Evolutionary conservation across 2,329 filamentous ascomycete genomes (phyloP), one percentile per base, ranked within the genome.

Genomic region (Polytolypa hystricis): DNA sequence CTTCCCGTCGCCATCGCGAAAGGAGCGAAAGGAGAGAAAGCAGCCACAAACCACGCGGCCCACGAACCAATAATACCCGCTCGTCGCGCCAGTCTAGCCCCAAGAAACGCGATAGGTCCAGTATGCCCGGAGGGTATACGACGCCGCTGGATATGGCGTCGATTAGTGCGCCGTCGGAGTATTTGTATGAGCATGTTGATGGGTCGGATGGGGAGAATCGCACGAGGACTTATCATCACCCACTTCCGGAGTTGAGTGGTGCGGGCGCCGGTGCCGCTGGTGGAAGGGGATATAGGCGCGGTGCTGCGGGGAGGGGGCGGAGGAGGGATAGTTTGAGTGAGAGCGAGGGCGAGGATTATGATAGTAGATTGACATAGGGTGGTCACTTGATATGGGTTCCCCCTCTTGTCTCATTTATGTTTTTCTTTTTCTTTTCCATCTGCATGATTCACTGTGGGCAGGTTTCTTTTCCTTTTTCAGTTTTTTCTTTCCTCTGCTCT

Each of bases 221-320:
- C 7, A 72, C 69, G 9, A 73, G 70, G 53, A 63, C 61, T 32
- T 77, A 77, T 47, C 66, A 69, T 17, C 71, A 73, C 54, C 65
- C 71, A 6, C 70, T 77, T 33, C 71, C 73, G 0, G 70, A 68
- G 0, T 45, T 75, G 47, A 70, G 62, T 40, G 59, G 60, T 44
- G 61, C 59, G 7, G 63, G 63, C 37, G 53, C 60, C 8, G 57
- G 59, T 18, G 56, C 58, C 23, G 51, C 50, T 9, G 49, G 51
- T 12, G 49, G 51, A n/a, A 58, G 56, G 11, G n/a, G n/a, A n/a
- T n/a, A n/a, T n/a, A n/a, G 57, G 65, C 20, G 56, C 57, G 15
- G 57, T 26, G 47, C 50, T 6, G 49, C 50, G 12, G 49, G 51
- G n/a, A 57, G 57, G 11, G 58, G 65, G 25, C 56, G 59, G 12